Percentiles rank a stretch among this genome's conserved stretches.
These are phyloP conservation scores for Venturiaceae sp. DNA, from an alignment of 2,329 filamentous ascomycete genomes.

Conservation along the genomic window DNA sequence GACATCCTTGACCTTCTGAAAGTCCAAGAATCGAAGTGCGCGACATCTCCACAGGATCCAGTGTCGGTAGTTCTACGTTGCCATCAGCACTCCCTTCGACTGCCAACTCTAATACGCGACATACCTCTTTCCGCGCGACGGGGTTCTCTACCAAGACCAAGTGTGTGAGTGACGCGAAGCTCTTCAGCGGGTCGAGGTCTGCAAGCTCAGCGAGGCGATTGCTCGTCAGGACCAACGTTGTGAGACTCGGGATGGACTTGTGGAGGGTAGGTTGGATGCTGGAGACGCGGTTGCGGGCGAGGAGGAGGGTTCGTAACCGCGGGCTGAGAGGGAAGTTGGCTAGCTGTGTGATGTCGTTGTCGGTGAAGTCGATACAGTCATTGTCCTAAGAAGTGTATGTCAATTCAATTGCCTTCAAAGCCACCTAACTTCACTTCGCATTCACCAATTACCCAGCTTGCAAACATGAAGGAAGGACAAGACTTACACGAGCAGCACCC, in stretches of 20 bases:
- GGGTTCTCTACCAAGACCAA: constrained; percentile 80
- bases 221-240: constrained; percentile 69
- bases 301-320: constrained; percentile 75
- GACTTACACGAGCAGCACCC: constrained; percentile 79
- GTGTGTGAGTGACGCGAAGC: constrained; percentile 64
- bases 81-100: background rate
- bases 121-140: constrained; percentile 82
- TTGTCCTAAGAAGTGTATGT: constrained; percentile 57
- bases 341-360: constrained; percentile 88
- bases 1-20: constrained; percentile 76
- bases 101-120: constrained; percentile 21
- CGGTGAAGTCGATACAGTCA: constrained; percentile 95
- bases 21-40: constrained; percentile 82
- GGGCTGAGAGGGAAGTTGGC: constrained; percentile 90
- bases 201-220: constrained; percentile 79
- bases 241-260: constrained; percentile 70
- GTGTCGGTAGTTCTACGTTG: constrained; percentile 72
- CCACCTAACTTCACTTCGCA: background rate
- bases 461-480: background rate
- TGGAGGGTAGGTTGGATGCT: constrained; percentile 69
- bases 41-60: constrained; percentile 87
- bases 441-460: background rate
- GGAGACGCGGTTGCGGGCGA: constrained; percentile 80
- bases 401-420: background rate
- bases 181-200: constrained; percentile 72